These are phyloP conservation scores for Kodamaea leandrae DNA, from an alignment of 805 yeast species.

Conservation along the genomic window DNA sequence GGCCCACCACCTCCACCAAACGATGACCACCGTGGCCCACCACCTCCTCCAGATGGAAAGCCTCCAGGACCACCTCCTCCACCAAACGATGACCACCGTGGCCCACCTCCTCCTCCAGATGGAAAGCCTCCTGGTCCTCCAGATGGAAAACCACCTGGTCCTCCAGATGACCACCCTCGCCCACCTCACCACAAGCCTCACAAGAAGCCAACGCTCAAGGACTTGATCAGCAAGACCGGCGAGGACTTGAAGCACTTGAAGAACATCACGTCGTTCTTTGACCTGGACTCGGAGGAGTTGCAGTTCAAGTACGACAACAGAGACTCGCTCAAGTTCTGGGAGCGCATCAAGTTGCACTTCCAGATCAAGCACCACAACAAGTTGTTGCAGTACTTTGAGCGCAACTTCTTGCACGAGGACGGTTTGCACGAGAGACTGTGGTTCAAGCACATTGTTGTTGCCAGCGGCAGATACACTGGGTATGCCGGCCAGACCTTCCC, in stretches of 20 bases:
- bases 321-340: slow-evolving; percentile 35
- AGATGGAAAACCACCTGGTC: neutral
- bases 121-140: neutral
- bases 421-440: slow-evolving; percentile 53
- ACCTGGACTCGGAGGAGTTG: slow-evolving; percentile 24
- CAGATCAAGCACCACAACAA: slow-evolving; percentile 34
- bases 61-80: neutral
- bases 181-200: neutral
- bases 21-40: neutral
- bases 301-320: slow-evolving; percentile 31
- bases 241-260: slow-evolving; percentile 21
- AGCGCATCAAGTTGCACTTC: slow-evolving; percentile 30
- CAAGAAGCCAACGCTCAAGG: slow-evolving; percentile 19
- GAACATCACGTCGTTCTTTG: slow-evolving; percentile 27
- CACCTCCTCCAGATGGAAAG: neutral
- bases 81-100: neutral
- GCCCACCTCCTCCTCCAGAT: neutral
- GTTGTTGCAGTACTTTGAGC: slow-evolving; percentile 46
- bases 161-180: neutral
- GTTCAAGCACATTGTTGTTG: slow-evolving; percentile 64
- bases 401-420: slow-evolving; percentile 46
- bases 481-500: slow-evolving; percentile 54
- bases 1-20: neutral
- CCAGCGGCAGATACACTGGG: slow-evolving; percentile 55
- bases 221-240: slow-evolving; percentile 22